phyloP scores from a whole-genome alignment of 2,329 filamentous ascomycete genomes.

The Aureobasidium sp. region DNA sequence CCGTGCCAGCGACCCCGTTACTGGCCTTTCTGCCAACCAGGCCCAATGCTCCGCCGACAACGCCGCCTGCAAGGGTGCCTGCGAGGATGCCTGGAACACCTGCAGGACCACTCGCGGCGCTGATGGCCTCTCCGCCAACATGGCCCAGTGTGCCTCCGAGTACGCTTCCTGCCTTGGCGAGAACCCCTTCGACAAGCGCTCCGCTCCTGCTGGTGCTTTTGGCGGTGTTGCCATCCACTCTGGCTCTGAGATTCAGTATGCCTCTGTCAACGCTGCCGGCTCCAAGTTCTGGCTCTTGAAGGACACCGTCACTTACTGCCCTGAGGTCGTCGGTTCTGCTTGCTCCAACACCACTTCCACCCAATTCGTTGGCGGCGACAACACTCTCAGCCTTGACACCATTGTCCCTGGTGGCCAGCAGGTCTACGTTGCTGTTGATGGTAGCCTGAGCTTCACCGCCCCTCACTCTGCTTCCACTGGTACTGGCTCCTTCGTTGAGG shows the following conservation, averaged over 20 bases:
- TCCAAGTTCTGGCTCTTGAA: constrained; percentile 12
- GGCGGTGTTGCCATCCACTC: constrained; percentile 19
- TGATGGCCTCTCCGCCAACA: constrained; percentile 5
- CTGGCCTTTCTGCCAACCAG: not conserved
- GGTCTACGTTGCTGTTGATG: constrained; percentile 16
- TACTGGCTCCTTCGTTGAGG: not conserved
- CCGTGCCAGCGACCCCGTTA: not conserved
- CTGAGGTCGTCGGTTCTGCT: not conserved
- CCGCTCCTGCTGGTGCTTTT: constrained; percentile 16
- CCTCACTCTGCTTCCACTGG: constrained; percentile 14
- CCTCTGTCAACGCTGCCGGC: constrained; percentile 17
- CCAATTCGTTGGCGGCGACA: constrained; percentile 18
- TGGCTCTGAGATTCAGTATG: constrained; percentile 19
- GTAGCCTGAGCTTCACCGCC: constrained; percentile 9
- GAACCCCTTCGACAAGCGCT: constrained; percentile 9
- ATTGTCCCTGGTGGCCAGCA: constrained; percentile 17
- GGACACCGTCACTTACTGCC: constrained; percentile 13
- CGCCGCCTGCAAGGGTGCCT: constrained; percentile 16
- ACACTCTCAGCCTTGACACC: constrained; percentile 15
- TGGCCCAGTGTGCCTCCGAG: constrained; percentile 4
- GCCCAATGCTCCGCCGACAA: constrained; percentile 9
- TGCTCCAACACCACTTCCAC: constrained; percentile 17
- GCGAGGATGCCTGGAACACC: constrained; percentile 15
- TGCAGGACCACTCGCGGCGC: not conserved
- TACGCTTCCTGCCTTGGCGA: constrained; percentile 14